Conservation (phyloP, 2,329 filamentous ascomycete species). For the Fusarium sp. region DNA sequence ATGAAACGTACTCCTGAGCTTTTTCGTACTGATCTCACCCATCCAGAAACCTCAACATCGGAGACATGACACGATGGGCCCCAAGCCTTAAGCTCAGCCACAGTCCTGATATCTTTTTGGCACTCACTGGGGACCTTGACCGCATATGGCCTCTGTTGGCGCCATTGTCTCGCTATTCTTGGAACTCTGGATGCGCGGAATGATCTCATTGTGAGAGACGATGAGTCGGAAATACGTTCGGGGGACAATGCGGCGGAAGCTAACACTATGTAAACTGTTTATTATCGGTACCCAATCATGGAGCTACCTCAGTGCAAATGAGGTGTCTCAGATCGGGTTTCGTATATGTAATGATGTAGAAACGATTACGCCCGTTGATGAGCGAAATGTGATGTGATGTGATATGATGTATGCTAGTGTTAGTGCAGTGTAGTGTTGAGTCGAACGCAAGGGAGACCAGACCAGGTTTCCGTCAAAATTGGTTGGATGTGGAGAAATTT, state of each 20-base stretch:
- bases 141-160: slow-evolving; percentile 49
- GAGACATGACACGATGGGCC: slow-evolving; percentile 57
- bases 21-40: slow-evolving; percentile 84
- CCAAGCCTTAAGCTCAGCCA: slow-evolving; percentile 69
- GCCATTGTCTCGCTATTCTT: slow-evolving; percentile 10
- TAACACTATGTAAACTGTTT: slow-evolving; percentile 11
- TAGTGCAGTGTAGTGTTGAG: slow-evolving; percentile 25
- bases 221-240: slow-evolving; percentile 20
- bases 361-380: slow-evolving; percentile 9
- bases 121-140: slow-evolving; percentile 46
- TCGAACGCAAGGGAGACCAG: slow-evolving; percentile 31
- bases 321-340: neutral
- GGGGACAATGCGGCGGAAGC: slow-evolving; percentile 5
- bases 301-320: slow-evolving; percentile 2
- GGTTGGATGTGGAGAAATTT: slow-evolving; percentile 30
- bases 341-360: slow-evolving; percentile 14
- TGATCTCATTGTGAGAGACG: slow-evolving; percentile 37
- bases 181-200: slow-evolving; percentile 31
- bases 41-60: slow-evolving; percentile 77
- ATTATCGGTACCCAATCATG: slow-evolving; percentile 6
- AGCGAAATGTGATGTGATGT: slow-evolving; percentile 20
- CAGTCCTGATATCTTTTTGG: slow-evolving; percentile 54
- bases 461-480: slow-evolving; percentile 17
- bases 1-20: slow-evolving; percentile 89
- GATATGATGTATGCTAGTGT: slow-evolving; percentile 8